These are phyloP conservation scores for Lolium multiflorum DNA, from an alignment of 176 grass and related monocot genomes.

Conservation along the genomic window DNA sequence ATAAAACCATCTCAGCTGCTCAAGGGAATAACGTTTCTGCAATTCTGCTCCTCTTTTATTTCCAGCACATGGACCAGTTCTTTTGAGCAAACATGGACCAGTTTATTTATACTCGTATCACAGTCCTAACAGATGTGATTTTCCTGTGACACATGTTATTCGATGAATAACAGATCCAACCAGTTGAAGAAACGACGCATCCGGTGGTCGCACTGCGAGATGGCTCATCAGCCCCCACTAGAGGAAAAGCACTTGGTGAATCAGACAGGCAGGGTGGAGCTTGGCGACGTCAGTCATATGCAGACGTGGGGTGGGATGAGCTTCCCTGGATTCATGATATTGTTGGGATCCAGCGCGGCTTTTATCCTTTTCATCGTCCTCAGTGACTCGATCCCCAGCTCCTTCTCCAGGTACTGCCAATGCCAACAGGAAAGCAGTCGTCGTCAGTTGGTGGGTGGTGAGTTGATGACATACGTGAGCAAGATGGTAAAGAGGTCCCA, in stretches of 20 bases:
- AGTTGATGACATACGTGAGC: background rate
- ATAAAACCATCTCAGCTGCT: background rate
- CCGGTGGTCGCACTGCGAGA: background rate
- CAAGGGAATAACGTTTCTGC: background rate
- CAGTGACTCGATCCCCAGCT: conserved; percentile 87
- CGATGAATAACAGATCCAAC: background rate
- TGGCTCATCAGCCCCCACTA: background rate
- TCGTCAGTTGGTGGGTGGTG: conserved; percentile 16
- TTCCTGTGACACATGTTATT: background rate
- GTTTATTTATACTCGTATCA: background rate
- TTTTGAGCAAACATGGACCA: background rate
- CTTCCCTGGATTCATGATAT: conserved; percentile 98
- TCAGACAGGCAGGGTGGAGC: background rate
- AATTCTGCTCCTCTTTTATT: conserved; percentile 8
- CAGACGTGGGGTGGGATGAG: conserved; percentile 94
- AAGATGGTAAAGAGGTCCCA: background rate
- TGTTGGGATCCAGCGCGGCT: conserved; percentile 81
- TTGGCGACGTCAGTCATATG: conserved; percentile 46
- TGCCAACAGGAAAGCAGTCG: background rate
- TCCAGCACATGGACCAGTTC: background rate
- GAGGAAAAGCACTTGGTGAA: background rate
- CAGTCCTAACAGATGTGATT: background rate
- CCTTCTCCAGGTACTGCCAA: conserved; percentile 93
- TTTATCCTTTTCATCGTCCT: conserved; percentile 99
- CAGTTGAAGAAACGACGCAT: background rate